phyloP scores from a whole-genome alignment of 495 filamentous ascomycete species.

The Penicillium cataractarum region DNA sequence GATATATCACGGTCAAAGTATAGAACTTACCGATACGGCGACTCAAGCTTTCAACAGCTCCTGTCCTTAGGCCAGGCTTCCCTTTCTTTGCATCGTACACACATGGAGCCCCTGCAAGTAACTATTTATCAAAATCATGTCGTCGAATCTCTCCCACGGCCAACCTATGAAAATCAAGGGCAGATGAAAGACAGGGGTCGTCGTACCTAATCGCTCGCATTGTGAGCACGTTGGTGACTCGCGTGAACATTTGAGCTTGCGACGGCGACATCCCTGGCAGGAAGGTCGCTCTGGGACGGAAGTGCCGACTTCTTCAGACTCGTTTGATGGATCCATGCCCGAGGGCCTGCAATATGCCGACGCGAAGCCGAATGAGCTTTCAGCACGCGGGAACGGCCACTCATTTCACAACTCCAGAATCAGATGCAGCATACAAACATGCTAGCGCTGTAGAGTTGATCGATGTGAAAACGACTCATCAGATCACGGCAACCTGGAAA shows the following conservation, averaged over 20 bases:
- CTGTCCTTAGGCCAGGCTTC: constrained; percentile 33
- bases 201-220: background rate
- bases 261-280: background rate
- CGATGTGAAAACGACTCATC: background rate
- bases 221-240: background rate
- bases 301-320: background rate
- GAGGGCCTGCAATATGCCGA: background rate
- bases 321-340: background rate
- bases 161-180: background rate
- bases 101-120: background rate
- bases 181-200: background rate
- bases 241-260: background rate
- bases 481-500: background rate
- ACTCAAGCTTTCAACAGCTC: constrained; percentile 31
- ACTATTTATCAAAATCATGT: background rate
- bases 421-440: background rate
- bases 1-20: background rate
- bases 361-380: background rate
- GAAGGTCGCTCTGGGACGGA: background rate
- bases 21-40: constrained; percentile 25
- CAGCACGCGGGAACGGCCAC: background rate
- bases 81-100: background rate
- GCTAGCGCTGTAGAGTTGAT: background rate
- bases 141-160: background rate
- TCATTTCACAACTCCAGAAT: background rate